Conservation (phyloP, 345 rosid genomes). For the Boechera stricta region DNA sequence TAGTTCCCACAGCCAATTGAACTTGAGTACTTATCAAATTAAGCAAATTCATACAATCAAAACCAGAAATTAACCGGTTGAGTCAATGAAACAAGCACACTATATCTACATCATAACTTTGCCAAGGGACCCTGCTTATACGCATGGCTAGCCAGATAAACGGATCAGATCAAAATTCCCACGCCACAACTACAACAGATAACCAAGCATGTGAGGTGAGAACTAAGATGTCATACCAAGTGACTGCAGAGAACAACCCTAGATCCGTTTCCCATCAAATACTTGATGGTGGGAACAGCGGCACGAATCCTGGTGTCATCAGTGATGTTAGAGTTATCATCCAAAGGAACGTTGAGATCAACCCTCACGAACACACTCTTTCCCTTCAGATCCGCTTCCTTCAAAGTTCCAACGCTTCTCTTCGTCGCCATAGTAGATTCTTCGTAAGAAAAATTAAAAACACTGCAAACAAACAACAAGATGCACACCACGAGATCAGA, state of each 20-base stretch:
- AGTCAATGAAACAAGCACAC: background rate
- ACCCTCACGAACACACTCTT: conserved; percentile 95
- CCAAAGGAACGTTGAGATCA: conserved; percentile 93
- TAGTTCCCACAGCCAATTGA: background rate
- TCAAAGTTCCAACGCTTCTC: conserved; percentile 92
- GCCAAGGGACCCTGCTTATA: background rate
- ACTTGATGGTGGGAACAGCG: conserved; percentile 96
- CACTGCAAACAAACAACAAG: conserved; percentile 6
- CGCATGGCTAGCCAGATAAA: background rate
- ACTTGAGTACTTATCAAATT: background rate
- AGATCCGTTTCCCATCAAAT: conserved; percentile 85
- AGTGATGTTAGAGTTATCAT: conserved; percentile 87
- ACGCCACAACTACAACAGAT: background rate
- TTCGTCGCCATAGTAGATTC: conserved; percentile 74
- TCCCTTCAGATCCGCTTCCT: conserved; percentile 82
- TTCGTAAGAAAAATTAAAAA: conserved; percentile 32
- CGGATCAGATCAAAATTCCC: conserved; percentile 15
- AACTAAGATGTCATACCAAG: conserved; percentile 55
- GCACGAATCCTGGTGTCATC: conserved; percentile 96
- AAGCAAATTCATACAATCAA: background rate
- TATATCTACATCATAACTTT: background rate
- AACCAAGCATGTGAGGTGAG: background rate
- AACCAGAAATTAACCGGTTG: background rate
- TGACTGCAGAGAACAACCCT: conserved; percentile 97
- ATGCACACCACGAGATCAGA: conserved; percentile 2